Conservation (phyloP, 148 eudicot genomes). For the Arbutus unedo region DNA sequence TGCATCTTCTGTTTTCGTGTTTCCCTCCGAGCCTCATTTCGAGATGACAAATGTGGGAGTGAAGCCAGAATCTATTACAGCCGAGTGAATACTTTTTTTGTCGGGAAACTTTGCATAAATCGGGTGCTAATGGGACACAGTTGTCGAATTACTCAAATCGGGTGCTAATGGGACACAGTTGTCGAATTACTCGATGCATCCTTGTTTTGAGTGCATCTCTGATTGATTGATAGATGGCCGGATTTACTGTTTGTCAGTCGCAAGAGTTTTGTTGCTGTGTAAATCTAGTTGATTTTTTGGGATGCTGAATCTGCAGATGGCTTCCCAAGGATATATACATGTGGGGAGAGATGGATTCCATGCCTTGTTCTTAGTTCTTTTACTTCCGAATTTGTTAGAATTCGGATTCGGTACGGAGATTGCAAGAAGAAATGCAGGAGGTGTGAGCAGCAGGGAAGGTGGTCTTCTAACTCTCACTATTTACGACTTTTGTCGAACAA, state of each 20-base stretch:
- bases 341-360: not conserved
- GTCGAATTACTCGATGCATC: not conserved
- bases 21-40: conserved; percentile 72
- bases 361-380: not conserved
- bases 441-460: not conserved
- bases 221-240: not conserved
- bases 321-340: not conserved
- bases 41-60: conserved; percentile 22
- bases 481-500: not conserved
- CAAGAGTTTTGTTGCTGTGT: not conserved
- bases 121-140: not conserved
- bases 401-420: not conserved
- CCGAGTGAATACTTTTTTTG: conserved; percentile 29
- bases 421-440: not conserved
- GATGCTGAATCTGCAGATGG: not conserved
- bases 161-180: not conserved
- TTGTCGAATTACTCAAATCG: not conserved
- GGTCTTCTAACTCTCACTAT: not conserved
- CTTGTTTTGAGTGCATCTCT: not conserved
- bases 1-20: conserved; percentile 75
- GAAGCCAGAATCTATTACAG: conserved; percentile 36
- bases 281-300: not conserved
- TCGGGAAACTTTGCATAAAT: conserved; percentile 5
- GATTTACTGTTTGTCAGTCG: not conserved
- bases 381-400: not conserved